Base-by-base conservation (phyloP, 768 basidiomycete genomes). In the Gloeopeniophorella convolvens region DNA sequence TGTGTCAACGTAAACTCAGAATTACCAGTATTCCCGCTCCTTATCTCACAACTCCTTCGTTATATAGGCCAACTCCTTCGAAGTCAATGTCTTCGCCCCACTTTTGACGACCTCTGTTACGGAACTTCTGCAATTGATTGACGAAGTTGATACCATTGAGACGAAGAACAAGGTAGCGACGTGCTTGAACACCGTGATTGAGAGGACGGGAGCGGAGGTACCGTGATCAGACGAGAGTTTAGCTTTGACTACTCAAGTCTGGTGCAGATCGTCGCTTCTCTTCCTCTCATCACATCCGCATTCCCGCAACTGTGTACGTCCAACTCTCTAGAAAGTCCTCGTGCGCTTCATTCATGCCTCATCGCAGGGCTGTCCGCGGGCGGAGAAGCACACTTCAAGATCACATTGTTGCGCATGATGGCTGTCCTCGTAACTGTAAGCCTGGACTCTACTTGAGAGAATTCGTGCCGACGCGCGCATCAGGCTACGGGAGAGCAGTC, bases 1-100 rank as follows among this genome's bases (percentile, higher is more conserved):
- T 89, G 89, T 60, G 77, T 92, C 20, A 86, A 95, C 63, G 93
- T 94, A 68, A 57, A 89, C 68, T 15, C 12, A n/a, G n/a, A 32
- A 21, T 23, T 32, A n/a, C 50, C 16, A 18, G 16, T 32, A 26
- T 31, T 34, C 41, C 13, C 36, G 16, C 40, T 55, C 28, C 35
- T 39, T 52, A 44, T 24, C 35, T 11, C 15, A 27, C 21, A 16
- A 13, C 18, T 23, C 32, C 16, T 11, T 21, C 21, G 26, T 21
- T 31, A 36, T 21, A 43, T 40, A 91, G 89, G 79, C 79, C 13
- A 48, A 82, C 54, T 71, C 72, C 28, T 90, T 93, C 59, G 72
- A 86, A 35, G 62, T 75, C 12, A 64, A 76, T 24, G 60, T 70
- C 12, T 91, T 95, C 61, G 66, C 73, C n/a, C 88, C 87, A 3